phyloP scores from a whole-genome alignment of 2,329 filamentous ascomycete genomes.

The Didymella arachidicola region DNA sequence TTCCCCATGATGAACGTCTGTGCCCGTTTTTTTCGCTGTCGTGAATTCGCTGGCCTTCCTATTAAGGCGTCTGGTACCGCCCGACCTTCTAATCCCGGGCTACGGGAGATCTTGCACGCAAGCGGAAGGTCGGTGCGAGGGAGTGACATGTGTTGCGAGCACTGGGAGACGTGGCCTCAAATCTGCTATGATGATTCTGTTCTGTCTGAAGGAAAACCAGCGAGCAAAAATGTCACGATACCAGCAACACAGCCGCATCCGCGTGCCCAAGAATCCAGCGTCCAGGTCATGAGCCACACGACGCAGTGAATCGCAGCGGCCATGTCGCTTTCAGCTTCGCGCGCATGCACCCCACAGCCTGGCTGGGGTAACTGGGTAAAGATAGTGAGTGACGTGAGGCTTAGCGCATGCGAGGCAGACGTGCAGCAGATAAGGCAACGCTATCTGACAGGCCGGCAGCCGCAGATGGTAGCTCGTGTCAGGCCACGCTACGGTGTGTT shows the following conservation, averaged over 20 bases:
- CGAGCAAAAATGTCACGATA: not conserved
- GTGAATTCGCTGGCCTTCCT: slow-evolving; percentile 14
- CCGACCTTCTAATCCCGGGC: slow-evolving; percentile 22
- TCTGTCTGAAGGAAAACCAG: not conserved
- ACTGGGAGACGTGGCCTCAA: not conserved
- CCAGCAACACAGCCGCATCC: slow-evolving; percentile 3
- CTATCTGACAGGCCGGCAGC: slow-evolving; percentile 33
- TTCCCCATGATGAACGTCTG: slow-evolving; percentile 13
- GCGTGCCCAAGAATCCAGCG: not conserved
- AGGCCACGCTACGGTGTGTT: slow-evolving; percentile 11
- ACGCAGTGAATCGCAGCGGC: not conserved
- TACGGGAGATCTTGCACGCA: slow-evolving; percentile 17
- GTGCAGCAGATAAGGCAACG: slow-evolving; percentile 37
- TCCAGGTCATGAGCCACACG: slow-evolving; percentile 16
- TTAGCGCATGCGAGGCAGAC: slow-evolving; percentile 21
- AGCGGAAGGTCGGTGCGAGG: slow-evolving; percentile 16
- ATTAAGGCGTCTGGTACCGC: slow-evolving; percentile 17
- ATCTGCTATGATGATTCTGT: no score
- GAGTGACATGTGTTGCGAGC: not conserved
- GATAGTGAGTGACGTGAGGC: not conserved
- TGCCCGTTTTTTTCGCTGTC: slow-evolving; percentile 12
- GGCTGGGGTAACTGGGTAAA: slow-evolving; percentile 12
- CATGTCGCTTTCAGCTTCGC: slow-evolving; percentile 6
- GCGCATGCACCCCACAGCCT: slow-evolving; percentile 32
- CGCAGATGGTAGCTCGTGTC: slow-evolving; percentile 3